Evolutionary conservation across 2,329 filamentous ascomycete species (phyloP).

Genomic region (Basipetospora chlamydospora): DNA sequence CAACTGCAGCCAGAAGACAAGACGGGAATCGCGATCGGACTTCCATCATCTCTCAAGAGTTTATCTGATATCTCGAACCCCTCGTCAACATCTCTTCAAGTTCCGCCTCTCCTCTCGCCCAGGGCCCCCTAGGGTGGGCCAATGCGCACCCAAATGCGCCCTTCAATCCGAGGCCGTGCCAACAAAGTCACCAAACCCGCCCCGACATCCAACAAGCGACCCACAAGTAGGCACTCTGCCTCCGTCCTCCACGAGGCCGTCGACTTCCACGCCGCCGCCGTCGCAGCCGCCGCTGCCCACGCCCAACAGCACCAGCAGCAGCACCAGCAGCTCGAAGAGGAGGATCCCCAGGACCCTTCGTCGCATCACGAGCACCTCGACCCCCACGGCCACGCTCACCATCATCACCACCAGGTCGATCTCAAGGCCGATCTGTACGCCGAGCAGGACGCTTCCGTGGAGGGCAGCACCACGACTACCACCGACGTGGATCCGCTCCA

Average conservation of each 20-base stretch:
- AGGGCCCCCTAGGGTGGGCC: conserved; percentile 7
- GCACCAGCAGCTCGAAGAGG: conserved; percentile 7
- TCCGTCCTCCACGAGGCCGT: conserved; percentile 19
- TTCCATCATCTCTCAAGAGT: background rate
- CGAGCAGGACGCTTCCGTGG: no score
- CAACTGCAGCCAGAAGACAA: conserved; percentile 2
- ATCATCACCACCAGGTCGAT: no score
- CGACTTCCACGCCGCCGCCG: conserved; percentile 18
- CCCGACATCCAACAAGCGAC: conserved; percentile 7
- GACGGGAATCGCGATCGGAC: background rate
- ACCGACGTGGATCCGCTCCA: no score
- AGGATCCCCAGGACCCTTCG: conserved; percentile 7
- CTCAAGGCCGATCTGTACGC: no score
- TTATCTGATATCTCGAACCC: background rate
- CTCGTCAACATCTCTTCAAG: background rate
- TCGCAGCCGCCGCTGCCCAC: conserved; percentile 9
- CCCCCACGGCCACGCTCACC: conserved; percentile 11
- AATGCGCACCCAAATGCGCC: conserved; percentile 6
- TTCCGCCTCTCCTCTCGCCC: conserved; percentile 7
- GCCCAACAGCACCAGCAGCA: conserved; percentile 9
- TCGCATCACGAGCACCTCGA: conserved; percentile 11
- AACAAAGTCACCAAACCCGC: conserved; percentile 29
- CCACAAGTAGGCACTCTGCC: conserved; percentile 13
- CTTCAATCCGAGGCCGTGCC: conserved; percentile 20
- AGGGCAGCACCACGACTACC: no score